Evolutionary conservation across 2,329 filamentous ascomycete genomes (phyloP).

Genomic region (Aureobasidium musti): DNA sequence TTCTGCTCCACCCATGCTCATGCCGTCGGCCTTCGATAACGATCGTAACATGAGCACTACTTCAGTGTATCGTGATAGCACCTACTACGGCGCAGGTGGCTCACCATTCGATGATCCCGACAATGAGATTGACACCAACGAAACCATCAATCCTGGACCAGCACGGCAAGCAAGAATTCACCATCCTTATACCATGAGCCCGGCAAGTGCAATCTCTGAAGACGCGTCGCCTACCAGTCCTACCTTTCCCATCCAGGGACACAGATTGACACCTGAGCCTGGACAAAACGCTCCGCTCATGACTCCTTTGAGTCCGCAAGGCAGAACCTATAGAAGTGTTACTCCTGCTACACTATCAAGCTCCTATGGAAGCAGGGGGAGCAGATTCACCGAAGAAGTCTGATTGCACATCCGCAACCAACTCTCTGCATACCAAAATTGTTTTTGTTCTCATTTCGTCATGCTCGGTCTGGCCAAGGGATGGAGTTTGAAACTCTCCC

Average conservation of each 20-base stretch:
- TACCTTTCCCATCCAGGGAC: slow-evolving; percentile 31
- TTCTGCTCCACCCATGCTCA: slow-evolving; percentile 34
- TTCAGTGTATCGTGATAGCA: slow-evolving; percentile 51
- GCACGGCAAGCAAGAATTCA: slow-evolving; percentile 40
- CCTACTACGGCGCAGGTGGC: slow-evolving; percentile 46
- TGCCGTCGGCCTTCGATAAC: slow-evolving; percentile 33
- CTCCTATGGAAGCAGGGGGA: slow-evolving; percentile 34
- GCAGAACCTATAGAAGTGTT: slow-evolving; percentile 32
- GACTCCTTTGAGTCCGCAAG: slow-evolving; percentile 30
- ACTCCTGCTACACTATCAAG: slow-evolving; percentile 33
- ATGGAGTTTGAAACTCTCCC: slow-evolving; percentile 15
- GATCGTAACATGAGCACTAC: slow-evolving; percentile 39
- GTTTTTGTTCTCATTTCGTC: slow-evolving; percentile 9
- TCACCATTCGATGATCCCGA: slow-evolving; percentile 34
- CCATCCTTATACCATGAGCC: slow-evolving; percentile 36
- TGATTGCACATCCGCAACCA: slow-evolving; percentile 17
- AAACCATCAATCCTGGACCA: slow-evolving; percentile 40
- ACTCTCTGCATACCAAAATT: background rate
- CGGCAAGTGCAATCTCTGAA: slow-evolving; percentile 29
- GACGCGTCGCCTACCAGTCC: slow-evolving; percentile 30
- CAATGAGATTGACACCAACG: slow-evolving; percentile 25
- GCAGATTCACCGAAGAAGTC: slow-evolving; percentile 38
- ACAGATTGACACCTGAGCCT: slow-evolving; percentile 15
- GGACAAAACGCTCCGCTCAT: slow-evolving; percentile 23
- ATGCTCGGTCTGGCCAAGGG: background rate